Percentiles rank a stretch among this genome's conserved stretches.
Conservation (phyloP, 2,329 filamentous ascomycete genomes). For the Cladosporium velox region DNA sequence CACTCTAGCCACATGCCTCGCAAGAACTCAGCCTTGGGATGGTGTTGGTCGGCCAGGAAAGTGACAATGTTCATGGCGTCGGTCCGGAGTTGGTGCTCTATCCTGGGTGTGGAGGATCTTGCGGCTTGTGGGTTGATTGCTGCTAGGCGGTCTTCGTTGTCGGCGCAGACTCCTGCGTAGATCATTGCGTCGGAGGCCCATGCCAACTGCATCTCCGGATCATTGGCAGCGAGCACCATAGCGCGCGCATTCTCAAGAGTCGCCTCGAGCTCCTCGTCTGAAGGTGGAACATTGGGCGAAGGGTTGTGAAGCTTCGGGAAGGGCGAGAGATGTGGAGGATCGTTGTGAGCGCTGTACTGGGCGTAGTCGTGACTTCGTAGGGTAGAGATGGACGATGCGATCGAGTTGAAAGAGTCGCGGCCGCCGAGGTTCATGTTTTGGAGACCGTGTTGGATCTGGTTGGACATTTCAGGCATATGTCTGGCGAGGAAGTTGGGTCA, state of each 20-base stretch:
- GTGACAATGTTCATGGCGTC: constrained; percentile 91
- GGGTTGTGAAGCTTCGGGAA: constrained; percentile 81
- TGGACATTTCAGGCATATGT: constrained; percentile 72
- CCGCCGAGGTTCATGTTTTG: constrained; percentile 72
- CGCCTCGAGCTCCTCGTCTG: constrained; percentile 90
- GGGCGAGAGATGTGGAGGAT: constrained; percentile 79
- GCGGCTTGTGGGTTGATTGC: constrained; percentile 42
- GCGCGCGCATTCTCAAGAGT: constrained; percentile 82
- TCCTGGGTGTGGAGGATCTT: constrained; percentile 76
- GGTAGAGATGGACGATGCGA: not conserved
- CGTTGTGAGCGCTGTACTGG: constrained; percentile 40
- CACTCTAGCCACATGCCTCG: constrained; percentile 97
- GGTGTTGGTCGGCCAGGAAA: constrained; percentile 86
- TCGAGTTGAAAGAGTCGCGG: constrained; percentile 25
- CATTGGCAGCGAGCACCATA: constrained; percentile 86
- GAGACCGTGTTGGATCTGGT: constrained; percentile 94
- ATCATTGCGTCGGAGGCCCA: constrained; percentile 93
- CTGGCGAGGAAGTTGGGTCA: not conserved
- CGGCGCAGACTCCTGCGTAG: constrained; percentile 81
- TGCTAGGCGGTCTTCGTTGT: constrained; percentile 71
- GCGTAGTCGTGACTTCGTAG: constrained; percentile 37
- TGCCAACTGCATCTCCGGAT: constrained; percentile 92
- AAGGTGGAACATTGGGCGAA: constrained; percentile 86
- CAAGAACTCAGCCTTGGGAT: constrained; percentile 93
- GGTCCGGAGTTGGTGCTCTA: constrained; percentile 82